These are phyloP conservation scores for Mollisia scopiformis DNA, from an alignment of 2,329 filamentous ascomycete genomes.

Conservation along the genomic window DNA sequence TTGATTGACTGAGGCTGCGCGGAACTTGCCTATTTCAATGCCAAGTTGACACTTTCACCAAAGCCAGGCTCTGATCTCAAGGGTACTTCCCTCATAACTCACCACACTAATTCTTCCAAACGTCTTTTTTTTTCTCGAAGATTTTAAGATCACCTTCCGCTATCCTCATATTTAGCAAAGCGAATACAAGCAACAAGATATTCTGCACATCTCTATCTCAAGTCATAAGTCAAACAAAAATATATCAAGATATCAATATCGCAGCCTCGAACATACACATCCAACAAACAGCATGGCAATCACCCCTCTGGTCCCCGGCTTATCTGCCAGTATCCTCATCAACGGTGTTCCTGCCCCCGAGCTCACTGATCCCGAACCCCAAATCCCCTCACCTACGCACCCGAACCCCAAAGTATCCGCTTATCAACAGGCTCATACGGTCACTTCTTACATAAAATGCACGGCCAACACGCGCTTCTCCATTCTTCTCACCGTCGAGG, in stretches of 20 bases:
- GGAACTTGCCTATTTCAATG: no score
- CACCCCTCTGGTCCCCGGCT: slow-evolving; percentile 9
- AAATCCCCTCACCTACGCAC: no score
- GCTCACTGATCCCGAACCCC: slow-evolving; percentile 8
- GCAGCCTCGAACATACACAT: not conserved
- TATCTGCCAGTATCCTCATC: slow-evolving; percentile 13
- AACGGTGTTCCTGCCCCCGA: slow-evolving; percentile 9
- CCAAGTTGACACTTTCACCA: no score
- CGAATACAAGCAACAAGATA: no score
- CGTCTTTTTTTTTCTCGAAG: not conserved
- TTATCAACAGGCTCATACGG: slow-evolving; percentile 3
- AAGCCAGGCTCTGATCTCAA: no score
- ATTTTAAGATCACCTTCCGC: not conserved
- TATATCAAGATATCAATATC: no score
- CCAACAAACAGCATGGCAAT: slow-evolving; percentile 18
- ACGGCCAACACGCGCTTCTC: slow-evolving; percentile 11
- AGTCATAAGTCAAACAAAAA: no score
- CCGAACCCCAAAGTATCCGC: not conserved
- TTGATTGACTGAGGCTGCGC: no score
- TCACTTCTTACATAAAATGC: slow-evolving; percentile 19
- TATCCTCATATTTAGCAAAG: not conserved
- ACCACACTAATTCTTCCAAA: not conserved
- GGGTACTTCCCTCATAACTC: no score
- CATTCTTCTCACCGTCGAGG: slow-evolving; percentile 7
- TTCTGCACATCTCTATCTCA: no score